These are phyloP conservation scores for Trypanosoma scelopori DNA, from an alignment of 208 protist species.

Conservation along the genomic window DNA sequence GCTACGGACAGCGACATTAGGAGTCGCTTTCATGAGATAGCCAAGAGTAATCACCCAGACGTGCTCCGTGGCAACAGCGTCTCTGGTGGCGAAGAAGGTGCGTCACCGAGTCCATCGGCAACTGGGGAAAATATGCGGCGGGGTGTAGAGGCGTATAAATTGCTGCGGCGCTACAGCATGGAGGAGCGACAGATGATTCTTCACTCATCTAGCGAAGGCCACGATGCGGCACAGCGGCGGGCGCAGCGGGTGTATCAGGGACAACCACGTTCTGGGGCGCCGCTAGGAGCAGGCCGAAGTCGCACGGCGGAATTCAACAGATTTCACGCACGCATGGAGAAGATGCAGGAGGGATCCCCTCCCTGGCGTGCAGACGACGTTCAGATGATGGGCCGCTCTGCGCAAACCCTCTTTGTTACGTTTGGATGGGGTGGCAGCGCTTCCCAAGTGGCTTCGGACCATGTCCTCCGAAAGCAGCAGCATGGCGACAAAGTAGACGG, in stretches of 20 bases:
- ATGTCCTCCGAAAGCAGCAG: conserved; percentile 4
- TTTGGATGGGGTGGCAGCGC: not conserved
- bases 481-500: not conserved
- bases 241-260: conserved; percentile 45
- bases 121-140: conserved; percentile 23
- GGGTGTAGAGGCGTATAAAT: conserved; percentile 62
- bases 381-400: conserved; percentile 5
- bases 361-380: conserved; percentile 25
- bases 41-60: conserved; percentile 64
- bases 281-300: conserved; percentile 16
- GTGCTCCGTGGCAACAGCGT: conserved; percentile 3
- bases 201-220: not conserved
- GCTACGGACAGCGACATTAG: conserved; percentile 68
- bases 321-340: conserved; percentile 8
- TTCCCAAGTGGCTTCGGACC: not conserved
- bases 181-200: conserved; percentile 50
- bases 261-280: not conserved
- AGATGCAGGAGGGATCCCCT: conserved; percentile 22
- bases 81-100: conserved; percentile 3
- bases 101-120: not conserved
- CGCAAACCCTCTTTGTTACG: conserved; percentile 22
- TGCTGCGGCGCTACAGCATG: conserved; percentile 36
- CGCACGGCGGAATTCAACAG: conserved; percentile 38
- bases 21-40: conserved; percentile 46
- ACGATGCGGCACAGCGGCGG: conserved; percentile 42